A percentile compares a stretch with the other conserved stretches of the same genome.
These are phyloP conservation scores for Fusarium sp. DNA, from an alignment of 2,329 filamentous ascomycete genomes.

Conservation along the genomic window DNA sequence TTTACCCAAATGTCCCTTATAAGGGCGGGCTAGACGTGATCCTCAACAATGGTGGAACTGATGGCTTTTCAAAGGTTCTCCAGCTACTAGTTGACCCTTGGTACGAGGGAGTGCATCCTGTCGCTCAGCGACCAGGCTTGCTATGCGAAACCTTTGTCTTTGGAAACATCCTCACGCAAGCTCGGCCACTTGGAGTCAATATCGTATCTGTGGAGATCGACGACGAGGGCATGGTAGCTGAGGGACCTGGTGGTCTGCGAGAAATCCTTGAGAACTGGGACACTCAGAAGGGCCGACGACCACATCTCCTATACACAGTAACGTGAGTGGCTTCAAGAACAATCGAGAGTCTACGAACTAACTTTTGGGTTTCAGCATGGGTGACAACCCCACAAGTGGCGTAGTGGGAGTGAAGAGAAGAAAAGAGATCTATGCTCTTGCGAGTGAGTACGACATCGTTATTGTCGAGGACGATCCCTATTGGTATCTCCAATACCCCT, in stretches of 20 bases:
- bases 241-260: slow-evolving; percentile 78
- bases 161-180: slow-evolving; percentile 78
- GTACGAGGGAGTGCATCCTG: slow-evolving; percentile 75
- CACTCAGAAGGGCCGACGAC: slow-evolving; percentile 76
- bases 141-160: slow-evolving; percentile 86
- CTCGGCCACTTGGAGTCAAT: slow-evolving; percentile 76
- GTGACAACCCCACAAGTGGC: slow-evolving; percentile 88
- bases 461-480: slow-evolving; percentile 97
- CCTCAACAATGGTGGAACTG: slow-evolving; percentile 84
- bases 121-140: slow-evolving; percentile 79
- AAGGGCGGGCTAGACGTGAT: slow-evolving; percentile 80
- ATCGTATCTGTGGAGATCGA: slow-evolving; percentile 82
- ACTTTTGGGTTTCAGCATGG: slow-evolving; percentile 54
- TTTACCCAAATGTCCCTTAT: slow-evolving; percentile 88
- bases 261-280: slow-evolving; percentile 90
- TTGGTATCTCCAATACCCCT: slow-evolving; percentile 93
- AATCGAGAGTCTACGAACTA: background rate
- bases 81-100: slow-evolving; percentile 83
- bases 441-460: slow-evolving; percentile 86
- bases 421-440: slow-evolving; percentile 83
- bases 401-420: slow-evolving; percentile 80
- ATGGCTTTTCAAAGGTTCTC: slow-evolving; percentile 84
- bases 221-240: slow-evolving; percentile 80
- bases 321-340: slow-evolving; percentile 69
- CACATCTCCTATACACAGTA: slow-evolving; percentile 90